Base-by-base conservation (phyloP, 2,329 filamentous ascomycete genomes). In the Calonectria montana region DNA sequence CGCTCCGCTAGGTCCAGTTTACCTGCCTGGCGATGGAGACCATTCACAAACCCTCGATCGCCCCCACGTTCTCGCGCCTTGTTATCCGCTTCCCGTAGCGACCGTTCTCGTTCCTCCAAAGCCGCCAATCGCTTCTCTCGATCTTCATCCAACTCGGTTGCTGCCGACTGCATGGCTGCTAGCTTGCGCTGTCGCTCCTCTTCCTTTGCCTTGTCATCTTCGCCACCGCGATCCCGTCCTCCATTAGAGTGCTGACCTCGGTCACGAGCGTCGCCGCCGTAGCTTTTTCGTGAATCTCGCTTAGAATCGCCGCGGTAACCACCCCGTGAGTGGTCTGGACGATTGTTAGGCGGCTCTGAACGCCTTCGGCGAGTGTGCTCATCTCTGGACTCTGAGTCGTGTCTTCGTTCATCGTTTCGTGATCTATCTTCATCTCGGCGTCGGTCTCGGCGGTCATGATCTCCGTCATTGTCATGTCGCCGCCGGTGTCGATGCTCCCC, bases 131-230 rank as follows among this genome's bases (percentile, higher is more conserved):
- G 90, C 71, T 89, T 88, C 74, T 90, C 90, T 37, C 95, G 91
- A 76, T 93, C 91, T n/a, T 86, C 80, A 77, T 96, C 94, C 59
- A 97, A 86, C 13, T 93, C 90, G 1, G 87, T 88, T 5, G 93
- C 93, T 31, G 91, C 92, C 21, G 89, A 88, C 81, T 94, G 92
- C 93, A 95, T 95, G 10, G 91, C 92, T 18, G 91, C 93, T 21
- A 95, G 83, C 80, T 91, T 94, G 27, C 89, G 88, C 15, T 91
- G 91, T n/a, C 88, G 87, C 73, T 93, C 91, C 25, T 90, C 88
- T 23, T 88, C 88, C 8, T 81, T 82, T 4, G 83, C 82, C 18
- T 76, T 73, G 10, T 78, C 77, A 13, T 78, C 79, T 35, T 66
- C 73, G 37, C 70, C 65, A 15, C 69, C 43, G 31, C 65, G 74